phyloP scores from a whole-genome alignment of 176 grass and related monocot species.

The Aegilops longissima region DNA sequence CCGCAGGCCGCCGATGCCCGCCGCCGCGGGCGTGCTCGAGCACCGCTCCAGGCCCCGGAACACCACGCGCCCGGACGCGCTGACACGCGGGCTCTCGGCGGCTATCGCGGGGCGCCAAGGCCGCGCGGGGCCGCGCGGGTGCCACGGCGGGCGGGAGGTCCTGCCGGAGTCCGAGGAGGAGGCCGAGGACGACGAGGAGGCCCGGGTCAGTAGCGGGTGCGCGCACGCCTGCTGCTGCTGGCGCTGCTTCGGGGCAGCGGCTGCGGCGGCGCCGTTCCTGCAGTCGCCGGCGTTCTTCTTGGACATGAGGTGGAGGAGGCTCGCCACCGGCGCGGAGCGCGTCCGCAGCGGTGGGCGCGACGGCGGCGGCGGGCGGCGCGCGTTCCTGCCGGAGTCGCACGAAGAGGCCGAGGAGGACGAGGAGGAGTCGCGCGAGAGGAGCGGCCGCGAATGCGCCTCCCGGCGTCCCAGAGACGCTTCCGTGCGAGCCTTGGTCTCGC shows the following conservation, averaged over 20 bases:
- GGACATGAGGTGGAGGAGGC: conserved; percentile 47
- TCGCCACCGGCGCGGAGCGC: conserved; percentile 41
- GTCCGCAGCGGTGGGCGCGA: conserved; percentile 33
- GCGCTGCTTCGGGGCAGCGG: background rate
- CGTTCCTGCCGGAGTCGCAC: conserved; percentile 32
- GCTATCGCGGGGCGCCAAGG: background rate
- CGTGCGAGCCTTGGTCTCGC: background rate
- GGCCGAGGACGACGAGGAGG: conserved; percentile 49
- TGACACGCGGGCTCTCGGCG: conserved; percentile 69
- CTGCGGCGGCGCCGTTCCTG: conserved; percentile 8
- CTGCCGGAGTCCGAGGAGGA: conserved; percentile 55
- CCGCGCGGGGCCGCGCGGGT: background rate
- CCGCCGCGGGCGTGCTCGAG: conserved; percentile 60
- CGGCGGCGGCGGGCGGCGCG: conserved; percentile 8
- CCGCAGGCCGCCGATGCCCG: conserved; percentile 17
- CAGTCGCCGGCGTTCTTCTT: background rate
- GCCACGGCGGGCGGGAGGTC: conserved; percentile 28
- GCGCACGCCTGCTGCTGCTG: conserved; percentile 3
- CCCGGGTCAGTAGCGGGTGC: conserved; percentile 36
- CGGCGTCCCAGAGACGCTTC: background rate
- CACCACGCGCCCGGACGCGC: conserved; percentile 59
- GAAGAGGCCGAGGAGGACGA: conserved; percentile 49
- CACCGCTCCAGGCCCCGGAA: conserved; percentile 71
- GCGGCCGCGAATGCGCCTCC: conserved; percentile 32
- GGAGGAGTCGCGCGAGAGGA: conserved; percentile 47